Conservation (phyloP, 305 asterid genomes). For the Fraxinus dipetala region DNA sequence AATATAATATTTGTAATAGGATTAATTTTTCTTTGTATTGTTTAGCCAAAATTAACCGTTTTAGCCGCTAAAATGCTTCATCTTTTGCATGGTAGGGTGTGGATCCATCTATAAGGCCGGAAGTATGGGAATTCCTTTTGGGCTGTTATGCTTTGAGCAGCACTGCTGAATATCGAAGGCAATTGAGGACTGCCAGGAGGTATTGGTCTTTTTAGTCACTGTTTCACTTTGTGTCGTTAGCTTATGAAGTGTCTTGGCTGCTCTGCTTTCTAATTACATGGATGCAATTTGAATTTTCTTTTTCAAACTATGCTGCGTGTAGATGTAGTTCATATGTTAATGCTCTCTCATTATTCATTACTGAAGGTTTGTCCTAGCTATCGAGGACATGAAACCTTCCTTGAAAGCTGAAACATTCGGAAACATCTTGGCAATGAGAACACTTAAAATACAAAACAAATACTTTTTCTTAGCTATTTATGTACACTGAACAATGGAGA, state of each 20-base stretch:
- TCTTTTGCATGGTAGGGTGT: constrained; percentile 64
- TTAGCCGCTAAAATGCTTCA: constrained; percentile 16
- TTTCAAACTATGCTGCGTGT: not conserved
- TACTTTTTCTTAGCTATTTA: not conserved
- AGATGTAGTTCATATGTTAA: constrained; percentile 1
- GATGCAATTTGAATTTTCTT: constrained; percentile 1
- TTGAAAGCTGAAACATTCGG: not conserved
- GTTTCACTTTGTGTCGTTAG: constrained; percentile 21
- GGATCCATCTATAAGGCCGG: constrained; percentile 92
- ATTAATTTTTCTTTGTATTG: not conserved
- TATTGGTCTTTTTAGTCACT: constrained; percentile 30
- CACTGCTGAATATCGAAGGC: constrained; percentile 72
- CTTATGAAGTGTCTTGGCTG: constrained; percentile 19
- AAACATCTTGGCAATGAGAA: not conserved
- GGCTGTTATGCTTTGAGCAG: constrained; percentile 92
- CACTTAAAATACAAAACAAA: not conserved
- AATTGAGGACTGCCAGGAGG: constrained; percentile 89
- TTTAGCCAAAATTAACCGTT: not conserved
- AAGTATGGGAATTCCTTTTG: constrained; percentile 98
- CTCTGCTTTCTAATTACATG: constrained; percentile 13
- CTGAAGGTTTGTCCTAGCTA: not conserved
- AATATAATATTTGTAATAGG: not conserved
- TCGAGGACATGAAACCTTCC: not conserved
- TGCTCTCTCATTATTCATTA: not conserved
- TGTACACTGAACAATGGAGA: not conserved